Evolutionary conservation across 257 asterid species (phyloP).

Genomic region (Voacanga thouarsii): DNA sequence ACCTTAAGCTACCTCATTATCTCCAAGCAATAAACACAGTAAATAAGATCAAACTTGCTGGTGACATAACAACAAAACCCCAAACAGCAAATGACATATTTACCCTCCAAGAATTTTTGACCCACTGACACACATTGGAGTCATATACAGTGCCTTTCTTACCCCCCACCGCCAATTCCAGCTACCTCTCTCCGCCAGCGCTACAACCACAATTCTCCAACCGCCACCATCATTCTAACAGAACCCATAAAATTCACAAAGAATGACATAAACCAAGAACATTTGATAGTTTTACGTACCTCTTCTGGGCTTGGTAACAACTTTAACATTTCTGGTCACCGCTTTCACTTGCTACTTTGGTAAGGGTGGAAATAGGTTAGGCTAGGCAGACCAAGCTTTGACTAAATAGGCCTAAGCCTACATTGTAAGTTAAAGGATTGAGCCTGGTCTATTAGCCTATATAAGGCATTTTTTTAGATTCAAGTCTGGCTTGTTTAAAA

Average conservation of each 20-base stretch:
- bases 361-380: too few species aligned
- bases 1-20: not conserved
- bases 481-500: too few species aligned
- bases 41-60: not conserved
- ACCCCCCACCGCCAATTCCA: not conserved
- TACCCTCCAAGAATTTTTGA: constrained; percentile 8
- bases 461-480: too few species aligned
- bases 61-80: not conserved
- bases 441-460: too few species aligned
- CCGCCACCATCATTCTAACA: not conserved
- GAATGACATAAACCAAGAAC: too few species aligned
- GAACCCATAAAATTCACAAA: too few species aligned
- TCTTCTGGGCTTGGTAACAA: constrained; percentile 13
- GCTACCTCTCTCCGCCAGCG: not conserved
- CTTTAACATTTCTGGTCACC: constrained; percentile 4
- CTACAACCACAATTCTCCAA: not conserved
- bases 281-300: not conserved
- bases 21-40: not conserved
- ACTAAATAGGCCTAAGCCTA: too few species aligned
- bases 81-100: not conserved
- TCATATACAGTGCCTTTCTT: not conserved
- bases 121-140: constrained; percentile 9
- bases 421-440: too few species aligned
- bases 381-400: too few species aligned
- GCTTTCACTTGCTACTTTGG: not conserved